Percentiles rank a stretch among this genome's conserved stretches.
Conservation (phyloP, 164 flowering plant genomes). For the Paratinospora sagittata region DNA sequence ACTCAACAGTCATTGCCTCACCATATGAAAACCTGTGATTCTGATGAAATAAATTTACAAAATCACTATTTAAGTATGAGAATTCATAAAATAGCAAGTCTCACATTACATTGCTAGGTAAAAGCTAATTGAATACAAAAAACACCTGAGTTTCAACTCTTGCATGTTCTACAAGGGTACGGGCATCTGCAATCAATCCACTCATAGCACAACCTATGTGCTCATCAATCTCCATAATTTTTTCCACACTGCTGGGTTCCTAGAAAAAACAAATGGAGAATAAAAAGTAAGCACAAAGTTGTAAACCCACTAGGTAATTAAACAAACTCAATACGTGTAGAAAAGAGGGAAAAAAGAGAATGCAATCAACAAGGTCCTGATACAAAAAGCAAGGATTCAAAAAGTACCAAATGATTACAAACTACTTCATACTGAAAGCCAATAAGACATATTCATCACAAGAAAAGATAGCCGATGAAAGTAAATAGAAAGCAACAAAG, state of each 20-base stretch:
- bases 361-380: neutral
- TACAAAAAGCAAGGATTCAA: neutral
- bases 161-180: constrained; percentile 98
- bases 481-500: neutral
- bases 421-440: neutral
- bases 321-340: no score
- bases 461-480: neutral
- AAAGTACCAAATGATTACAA: neutral
- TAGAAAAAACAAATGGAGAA: constrained; percentile 25
- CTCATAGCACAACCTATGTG: constrained; percentile 99
- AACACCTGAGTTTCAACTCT: constrained; percentile 94
- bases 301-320: neutral
- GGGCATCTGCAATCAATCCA: constrained; percentile 99
- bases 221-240: constrained; percentile 95
- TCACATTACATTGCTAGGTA: neutral
- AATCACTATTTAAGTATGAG: neutral
- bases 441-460: neutral
- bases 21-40: constrained; percentile 98
- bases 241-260: constrained; percentile 99
- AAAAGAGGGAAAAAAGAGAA: neutral
- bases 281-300: neutral
- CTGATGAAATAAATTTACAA: constrained; percentile 32
- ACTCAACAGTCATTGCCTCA: constrained; percentile 97
- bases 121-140: neutral
- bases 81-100: neutral